Evolutionary conservation across 768 basidiomycete genomes (phyloP).

Genomic region (Tulasnella sp.): DNA sequence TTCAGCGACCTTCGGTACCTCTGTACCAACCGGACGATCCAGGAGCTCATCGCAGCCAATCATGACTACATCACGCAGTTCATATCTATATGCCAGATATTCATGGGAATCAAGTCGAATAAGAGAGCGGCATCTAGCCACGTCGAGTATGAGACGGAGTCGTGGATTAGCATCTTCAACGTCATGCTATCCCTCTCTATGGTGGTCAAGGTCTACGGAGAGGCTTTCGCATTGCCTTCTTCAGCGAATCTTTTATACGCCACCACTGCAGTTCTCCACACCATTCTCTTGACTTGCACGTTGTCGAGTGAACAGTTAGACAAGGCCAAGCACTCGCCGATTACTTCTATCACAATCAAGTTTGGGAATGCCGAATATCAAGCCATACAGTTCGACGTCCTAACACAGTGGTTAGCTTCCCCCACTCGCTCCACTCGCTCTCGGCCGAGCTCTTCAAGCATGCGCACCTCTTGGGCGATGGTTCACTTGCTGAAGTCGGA

Average conservation of each 20-base stretch:
- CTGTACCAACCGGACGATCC: constrained; percentile 69
- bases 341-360: constrained; percentile 50
- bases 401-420: constrained; percentile 81
- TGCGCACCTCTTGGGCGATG: constrained; percentile 51
- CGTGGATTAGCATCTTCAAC: constrained; percentile 95
- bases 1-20: constrained; percentile 85
- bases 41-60: constrained; percentile 61
- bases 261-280: constrained; percentile 54
- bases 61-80: constrained; percentile 59
- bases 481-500: constrained; percentile 41
- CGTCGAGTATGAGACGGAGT: constrained; percentile 93
- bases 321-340: constrained; percentile 47
- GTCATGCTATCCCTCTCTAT: constrained; percentile 83
- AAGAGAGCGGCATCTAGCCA: constrained; percentile 70
- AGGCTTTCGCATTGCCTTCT: constrained; percentile 54
- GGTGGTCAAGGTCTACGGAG: constrained; percentile 81
- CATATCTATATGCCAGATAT: constrained; percentile 69
- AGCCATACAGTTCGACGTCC: constrained; percentile 67
- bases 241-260: constrained; percentile 51
- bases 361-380: constrained; percentile 51
- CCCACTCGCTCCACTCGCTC: constrained; percentile 86
- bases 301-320: constrained; percentile 59
- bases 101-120: constrained; percentile 90
- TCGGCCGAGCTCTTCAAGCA: constrained; percentile 83
- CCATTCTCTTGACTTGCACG: constrained; percentile 62